Evolutionary conservation across 495 filamentous ascomycete genomes (phyloP).

Genomic region (Neurospora sublineolata): DNA sequence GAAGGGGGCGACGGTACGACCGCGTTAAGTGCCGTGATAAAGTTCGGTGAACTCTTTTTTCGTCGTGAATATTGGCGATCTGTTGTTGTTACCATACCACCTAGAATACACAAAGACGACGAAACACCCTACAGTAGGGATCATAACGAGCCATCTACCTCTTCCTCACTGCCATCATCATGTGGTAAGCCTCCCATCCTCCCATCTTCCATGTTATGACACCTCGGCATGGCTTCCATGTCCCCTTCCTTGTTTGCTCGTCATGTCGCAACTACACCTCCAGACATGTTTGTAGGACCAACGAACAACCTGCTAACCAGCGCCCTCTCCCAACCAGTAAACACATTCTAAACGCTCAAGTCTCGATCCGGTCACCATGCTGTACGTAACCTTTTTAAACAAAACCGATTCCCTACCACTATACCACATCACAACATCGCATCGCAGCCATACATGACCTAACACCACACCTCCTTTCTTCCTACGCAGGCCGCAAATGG

Average conservation of each 20-base stretch:
- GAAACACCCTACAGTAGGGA: background rate
- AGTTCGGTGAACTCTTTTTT: background rate
- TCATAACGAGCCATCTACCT: background rate
- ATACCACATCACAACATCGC: background rate
- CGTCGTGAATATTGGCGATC: background rate
- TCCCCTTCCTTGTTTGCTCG: background rate
- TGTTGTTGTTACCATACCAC: background rate
- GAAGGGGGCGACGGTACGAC: background rate
- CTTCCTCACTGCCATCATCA: background rate
- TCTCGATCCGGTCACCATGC: conserved; percentile 88
- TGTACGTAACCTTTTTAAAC: conserved; percentile 51
- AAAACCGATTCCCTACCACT: background rate
- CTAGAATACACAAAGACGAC: background rate
- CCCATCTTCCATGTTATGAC: background rate
- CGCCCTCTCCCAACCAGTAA: conserved; percentile 41
- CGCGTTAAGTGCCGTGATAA: background rate
- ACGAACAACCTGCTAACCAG: background rate
- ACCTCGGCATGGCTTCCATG: background rate
- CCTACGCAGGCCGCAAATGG: conserved; percentile 70
- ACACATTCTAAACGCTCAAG: conserved; percentile 96
- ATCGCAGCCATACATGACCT: background rate
- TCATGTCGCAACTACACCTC: background rate
- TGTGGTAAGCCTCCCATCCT: background rate
- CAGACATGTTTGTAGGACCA: background rate
- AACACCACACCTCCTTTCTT: background rate